Evolutionary conservation across 495 filamentous ascomycete genomes (phyloP).

Genomic region (Xanthoparmelia taractica): DNA sequence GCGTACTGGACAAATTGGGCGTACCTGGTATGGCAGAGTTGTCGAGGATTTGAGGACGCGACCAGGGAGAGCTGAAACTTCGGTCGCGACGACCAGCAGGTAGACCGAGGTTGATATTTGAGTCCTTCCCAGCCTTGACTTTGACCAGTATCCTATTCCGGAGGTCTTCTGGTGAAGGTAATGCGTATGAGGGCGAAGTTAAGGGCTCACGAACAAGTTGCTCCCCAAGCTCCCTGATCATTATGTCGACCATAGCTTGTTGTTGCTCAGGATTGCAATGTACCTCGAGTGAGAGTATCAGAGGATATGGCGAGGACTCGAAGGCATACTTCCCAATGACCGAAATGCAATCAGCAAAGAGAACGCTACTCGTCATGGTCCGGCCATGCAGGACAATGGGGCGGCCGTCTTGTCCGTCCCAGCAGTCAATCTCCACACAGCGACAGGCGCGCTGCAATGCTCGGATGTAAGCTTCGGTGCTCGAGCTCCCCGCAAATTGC

Average conservation of each 20-base stretch:
- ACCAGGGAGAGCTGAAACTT: conserved; percentile 70
- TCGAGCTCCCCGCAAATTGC: conserved; percentile 82
- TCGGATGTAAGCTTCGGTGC: conserved; percentile 86
- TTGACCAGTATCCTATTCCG: conserved; percentile 82
- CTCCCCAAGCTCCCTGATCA: conserved; percentile 72
- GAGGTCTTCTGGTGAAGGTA: conserved; percentile 82
- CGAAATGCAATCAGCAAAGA: conserved; percentile 81
- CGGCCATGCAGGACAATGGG: conserved; percentile 84
- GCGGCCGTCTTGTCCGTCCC: conserved; percentile 81
- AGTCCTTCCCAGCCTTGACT: conserved; percentile 63
- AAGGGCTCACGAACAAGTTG: conserved; percentile 69
- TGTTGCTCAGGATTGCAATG: conserved; percentile 84
- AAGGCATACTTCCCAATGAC: conserved; percentile 94
- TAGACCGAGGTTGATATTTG: conserved; percentile 34
- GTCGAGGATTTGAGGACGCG: conserved; percentile 50
- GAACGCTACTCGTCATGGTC: conserved; percentile 78
- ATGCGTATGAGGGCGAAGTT: conserved; percentile 50
- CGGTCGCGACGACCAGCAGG: conserved; percentile 57
- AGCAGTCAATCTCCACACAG: conserved; percentile 95
- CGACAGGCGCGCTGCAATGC: conserved; percentile 85
- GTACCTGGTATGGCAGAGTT: conserved; percentile 45
- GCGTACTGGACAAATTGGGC: conserved; percentile 51
- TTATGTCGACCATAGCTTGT: conserved; percentile 79
- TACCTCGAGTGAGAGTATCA: conserved; percentile 92
- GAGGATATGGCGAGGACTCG: conserved; percentile 65